Conservation (phyloP, 495 filamentous ascomycete species). For the Annulohypoxylon moriforme region DNA sequence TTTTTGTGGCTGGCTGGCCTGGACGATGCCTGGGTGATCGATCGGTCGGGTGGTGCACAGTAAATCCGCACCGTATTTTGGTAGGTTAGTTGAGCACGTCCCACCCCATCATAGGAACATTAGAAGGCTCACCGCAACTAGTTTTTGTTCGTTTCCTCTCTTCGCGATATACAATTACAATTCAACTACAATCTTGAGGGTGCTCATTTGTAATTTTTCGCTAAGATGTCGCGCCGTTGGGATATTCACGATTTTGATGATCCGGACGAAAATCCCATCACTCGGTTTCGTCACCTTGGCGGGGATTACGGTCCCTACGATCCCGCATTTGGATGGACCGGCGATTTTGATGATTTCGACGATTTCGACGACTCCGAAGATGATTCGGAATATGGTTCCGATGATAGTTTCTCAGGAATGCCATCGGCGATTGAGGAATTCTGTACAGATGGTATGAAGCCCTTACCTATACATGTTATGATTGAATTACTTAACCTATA, state of each 20-base stretch:
- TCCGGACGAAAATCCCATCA: slow-evolving; percentile 1
- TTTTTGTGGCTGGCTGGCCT: neutral
- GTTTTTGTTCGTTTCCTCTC: neutral
- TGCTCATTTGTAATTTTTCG: neutral
- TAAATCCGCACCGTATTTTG: neutral
- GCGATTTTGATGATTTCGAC: neutral
- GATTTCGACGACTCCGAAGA: neutral
- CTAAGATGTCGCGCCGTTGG: neutral
- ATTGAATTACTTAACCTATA: neutral
- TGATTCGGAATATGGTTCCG: neutral
- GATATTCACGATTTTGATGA: slow-evolving; percentile 13
- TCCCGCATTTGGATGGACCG: neutral
- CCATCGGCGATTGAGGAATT: neutral
- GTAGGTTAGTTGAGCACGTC: neutral
- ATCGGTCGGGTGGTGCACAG: neutral
- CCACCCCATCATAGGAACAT: neutral
- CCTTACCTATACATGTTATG: no score
- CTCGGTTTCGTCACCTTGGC: slow-evolving; percentile 9
- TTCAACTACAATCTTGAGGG: neutral
- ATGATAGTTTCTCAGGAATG: neutral
- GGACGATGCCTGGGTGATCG: neutral
- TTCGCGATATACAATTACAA: neutral
- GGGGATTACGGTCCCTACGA: slow-evolving; percentile 6
- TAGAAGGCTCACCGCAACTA: neutral
- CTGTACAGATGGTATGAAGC: neutral